Evolutionary conservation across 352 stramenopile species (phyloP).

Genomic region (Phytopythium mirpurense): DNA sequence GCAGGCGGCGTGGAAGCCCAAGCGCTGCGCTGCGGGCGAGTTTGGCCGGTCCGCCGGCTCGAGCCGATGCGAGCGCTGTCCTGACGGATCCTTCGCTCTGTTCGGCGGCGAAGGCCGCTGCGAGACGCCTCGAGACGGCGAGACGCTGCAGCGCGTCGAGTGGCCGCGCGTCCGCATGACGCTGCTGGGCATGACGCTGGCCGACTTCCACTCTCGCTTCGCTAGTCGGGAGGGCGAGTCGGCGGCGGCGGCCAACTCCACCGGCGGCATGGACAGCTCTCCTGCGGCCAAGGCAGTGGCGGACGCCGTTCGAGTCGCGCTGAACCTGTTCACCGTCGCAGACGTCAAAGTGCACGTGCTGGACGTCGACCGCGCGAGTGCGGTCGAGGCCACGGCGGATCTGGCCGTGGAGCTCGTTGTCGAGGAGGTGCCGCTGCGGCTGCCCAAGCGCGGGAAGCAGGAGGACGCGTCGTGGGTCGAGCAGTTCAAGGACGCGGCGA

Average conservation of each 20-base stretch:
- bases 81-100: conserved; percentile 20
- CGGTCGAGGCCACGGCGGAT: background rate
- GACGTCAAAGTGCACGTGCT: conserved; percentile 16
- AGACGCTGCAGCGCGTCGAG: conserved; percentile 36
- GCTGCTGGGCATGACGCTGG: conserved; percentile 13
- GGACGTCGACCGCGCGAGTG: background rate
- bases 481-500: background rate
- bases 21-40: conserved; percentile 24
- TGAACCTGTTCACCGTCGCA: conserved; percentile 15
- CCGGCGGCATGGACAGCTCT: background rate
- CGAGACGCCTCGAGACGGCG: conserved; percentile 18
- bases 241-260: background rate
- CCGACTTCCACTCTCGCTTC: conserved; percentile 8
- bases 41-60: conserved; percentile 17
- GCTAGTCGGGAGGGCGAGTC: background rate
- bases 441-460: conserved; percentile 1
- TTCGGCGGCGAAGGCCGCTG: conserved; percentile 24
- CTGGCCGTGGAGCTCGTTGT: background rate
- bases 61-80: conserved; percentile 23
- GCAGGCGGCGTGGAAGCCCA: conserved; percentile 19
- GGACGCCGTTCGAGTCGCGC: conserved; percentile 15
- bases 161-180: conserved; percentile 25
- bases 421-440: background rate
- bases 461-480: background rate
- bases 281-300: background rate